phyloP scores from a whole-genome alignment of 352 stramenopile genomes.

The Globisporangium alternatum region DNA sequence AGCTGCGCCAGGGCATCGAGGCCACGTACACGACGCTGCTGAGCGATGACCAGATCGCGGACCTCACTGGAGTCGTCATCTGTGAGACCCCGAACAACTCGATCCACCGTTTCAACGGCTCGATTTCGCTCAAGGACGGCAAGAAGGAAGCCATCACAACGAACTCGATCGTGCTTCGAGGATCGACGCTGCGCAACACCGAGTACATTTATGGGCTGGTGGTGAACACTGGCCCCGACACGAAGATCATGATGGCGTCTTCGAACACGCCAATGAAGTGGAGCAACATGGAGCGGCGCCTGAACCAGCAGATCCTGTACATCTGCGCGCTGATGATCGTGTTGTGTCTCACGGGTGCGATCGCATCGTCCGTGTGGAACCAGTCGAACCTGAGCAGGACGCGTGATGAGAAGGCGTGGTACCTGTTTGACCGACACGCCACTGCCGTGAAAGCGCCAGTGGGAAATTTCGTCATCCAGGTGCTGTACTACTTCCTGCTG shows the following conservation, averaged over 20 bases:
- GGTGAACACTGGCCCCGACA: constrained; percentile 89
- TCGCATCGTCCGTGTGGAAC: constrained; percentile 71
- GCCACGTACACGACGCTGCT: constrained; percentile 68
- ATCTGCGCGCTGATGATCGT: constrained; percentile 81
- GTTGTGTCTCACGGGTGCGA: constrained; percentile 66
- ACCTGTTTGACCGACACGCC: constrained; percentile 52
- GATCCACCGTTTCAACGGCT: constrained; percentile 91
- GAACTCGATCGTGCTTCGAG: constrained; percentile 82
- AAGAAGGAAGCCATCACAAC: constrained; percentile 76
- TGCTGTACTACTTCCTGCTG: constrained; percentile 93
- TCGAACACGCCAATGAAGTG: constrained; percentile 78
- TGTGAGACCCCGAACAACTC: constrained; percentile 88
- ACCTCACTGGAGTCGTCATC: constrained; percentile 58
- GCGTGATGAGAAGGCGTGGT: constrained; percentile 50
- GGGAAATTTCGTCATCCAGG: constrained; percentile 87
- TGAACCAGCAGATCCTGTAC: constrained; percentile 84
- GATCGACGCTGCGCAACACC: constrained; percentile 88
- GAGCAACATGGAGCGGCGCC: constrained; percentile 83
- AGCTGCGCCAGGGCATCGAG: constrained; percentile 83
- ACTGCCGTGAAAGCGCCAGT: constrained; percentile 51
- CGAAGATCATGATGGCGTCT: constrained; percentile 90
- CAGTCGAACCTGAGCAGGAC: constrained; percentile 43
- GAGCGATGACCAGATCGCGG: constrained; percentile 41
- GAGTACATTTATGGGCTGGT: constrained; percentile 90
- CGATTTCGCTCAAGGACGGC: constrained; percentile 54